Conservation (phyloP, 331 rosid species). For the Ulmus americana region DNA sequence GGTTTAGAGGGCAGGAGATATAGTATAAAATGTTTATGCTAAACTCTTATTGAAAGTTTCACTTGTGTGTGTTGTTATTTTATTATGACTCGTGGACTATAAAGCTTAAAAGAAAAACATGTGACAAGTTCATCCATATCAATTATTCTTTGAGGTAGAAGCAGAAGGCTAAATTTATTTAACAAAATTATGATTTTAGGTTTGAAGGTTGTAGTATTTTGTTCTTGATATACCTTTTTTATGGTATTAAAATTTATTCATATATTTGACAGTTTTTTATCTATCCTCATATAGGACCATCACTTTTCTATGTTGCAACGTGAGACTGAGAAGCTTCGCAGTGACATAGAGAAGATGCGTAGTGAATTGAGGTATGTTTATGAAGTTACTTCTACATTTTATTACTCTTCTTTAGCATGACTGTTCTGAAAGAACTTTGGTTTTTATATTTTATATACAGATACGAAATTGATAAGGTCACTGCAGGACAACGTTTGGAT, state of each 20-base stretch:
- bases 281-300: slow-evolving; percentile 54
- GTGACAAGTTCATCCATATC: too few relatives aligned
- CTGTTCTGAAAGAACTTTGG: neutral
- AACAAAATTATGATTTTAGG: too few relatives aligned
- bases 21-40: too few relatives aligned
- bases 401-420: slow-evolving; percentile 1
- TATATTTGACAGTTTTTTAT: slow-evolving; percentile 14
- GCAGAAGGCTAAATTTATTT: too few relatives aligned
- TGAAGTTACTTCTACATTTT: slow-evolving; percentile 1
- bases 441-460: slow-evolving; percentile 37
- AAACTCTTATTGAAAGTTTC: too few relatives aligned
- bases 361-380: slow-evolving; percentile 69
- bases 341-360: slow-evolving; percentile 95
- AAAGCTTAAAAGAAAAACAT: too few relatives aligned
- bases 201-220: too few relatives aligned
- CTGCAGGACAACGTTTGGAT: slow-evolving; percentile 92
- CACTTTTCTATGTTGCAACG: slow-evolving; percentile 87
- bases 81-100: too few relatives aligned
- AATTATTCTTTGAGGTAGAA: too few relatives aligned
- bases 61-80: too few relatives aligned
- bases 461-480: slow-evolving; percentile 86
- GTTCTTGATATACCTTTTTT: too few relatives aligned
- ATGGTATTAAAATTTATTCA: neutral
- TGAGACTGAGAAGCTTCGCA: slow-evolving; percentile 81
- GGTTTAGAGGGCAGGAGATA: too few relatives aligned